Evolutionary conservation across 441 rosid species (phyloP), one percentile per base, ranked within the genome.

Genomic region (Syzygium malaccense): DNA sequence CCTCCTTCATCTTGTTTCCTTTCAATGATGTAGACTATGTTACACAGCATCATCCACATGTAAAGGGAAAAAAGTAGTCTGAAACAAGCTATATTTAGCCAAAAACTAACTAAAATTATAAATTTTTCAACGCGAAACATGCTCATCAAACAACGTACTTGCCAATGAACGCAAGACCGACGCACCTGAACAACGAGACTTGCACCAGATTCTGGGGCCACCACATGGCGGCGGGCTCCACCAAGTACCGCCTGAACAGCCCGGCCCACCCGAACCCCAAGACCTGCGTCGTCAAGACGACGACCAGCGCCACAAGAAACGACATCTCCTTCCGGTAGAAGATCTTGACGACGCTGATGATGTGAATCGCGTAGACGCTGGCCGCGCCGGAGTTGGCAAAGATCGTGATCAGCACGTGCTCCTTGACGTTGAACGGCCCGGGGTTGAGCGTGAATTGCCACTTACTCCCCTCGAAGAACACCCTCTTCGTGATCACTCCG

Each of bases 161-260:
- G 83, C 83, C 51, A 14, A 75, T 45, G 51, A 6, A 75, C 51
- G 51, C 83, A 26, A 10, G n/a, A 41, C n/a, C 83, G 18, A 75
- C 86, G 55, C 64, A 93, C 94, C 94, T 89, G 62, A 93, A 93
- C 55, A 93, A 91, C 11, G 93, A 93, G 55, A 93, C 93, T 85
- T 93, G 94, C 84, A 93, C 93, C 14, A 93, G 89, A 85, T 93
- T 93, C 60, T 92, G 93, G n/a, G 93, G 94, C 94, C 94, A 93
- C 94, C 94, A 93, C 94, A 93, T 93, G 30, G 92, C 91, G 25
- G 93, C 92, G 4, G 94, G 93, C 87, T 93, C 93, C 88, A 93
- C 94, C 92, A 93, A 89, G 90, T 92, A 93, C 30, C 90, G 91
- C 11, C 93, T 90, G 88, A 93, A 93, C 45, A 93, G n/a, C 30